phyloP scores from a whole-genome alignment of 2,329 filamentous ascomycete genomes.

The Aspergillus sp. region DNA sequence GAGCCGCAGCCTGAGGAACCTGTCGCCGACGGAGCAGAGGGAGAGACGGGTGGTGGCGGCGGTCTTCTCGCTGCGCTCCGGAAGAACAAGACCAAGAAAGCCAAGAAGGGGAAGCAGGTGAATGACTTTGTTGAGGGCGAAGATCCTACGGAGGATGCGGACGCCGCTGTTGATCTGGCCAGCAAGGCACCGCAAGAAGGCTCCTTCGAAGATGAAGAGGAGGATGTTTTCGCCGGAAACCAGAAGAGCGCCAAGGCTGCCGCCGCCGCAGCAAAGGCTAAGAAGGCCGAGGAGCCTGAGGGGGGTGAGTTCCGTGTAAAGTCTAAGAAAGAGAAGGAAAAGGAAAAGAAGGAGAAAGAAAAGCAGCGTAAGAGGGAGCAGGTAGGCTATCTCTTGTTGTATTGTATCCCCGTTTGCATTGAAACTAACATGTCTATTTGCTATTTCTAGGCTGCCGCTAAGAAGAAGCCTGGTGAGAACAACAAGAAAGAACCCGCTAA shows the following conservation, averaged over 20 bases:
- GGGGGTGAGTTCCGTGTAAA: conserved; percentile 62
- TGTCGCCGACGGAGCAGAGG: conserved; percentile 46
- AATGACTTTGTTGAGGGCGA: conserved; percentile 71
- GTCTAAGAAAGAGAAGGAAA: conserved; percentile 98
- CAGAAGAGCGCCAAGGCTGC: conserved; percentile 45
- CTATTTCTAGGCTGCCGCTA: conserved; percentile 66
- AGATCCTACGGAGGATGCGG: conserved; percentile 41
- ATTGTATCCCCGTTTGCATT: background rate
- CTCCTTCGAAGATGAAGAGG: conserved; percentile 59
- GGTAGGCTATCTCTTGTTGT: conserved; percentile 45
- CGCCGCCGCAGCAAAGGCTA: conserved; percentile 46
- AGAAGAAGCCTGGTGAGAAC: conserved; percentile 54
- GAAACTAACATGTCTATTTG: conserved; percentile 1
- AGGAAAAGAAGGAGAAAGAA: conserved; percentile 94
- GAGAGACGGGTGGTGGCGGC: conserved; percentile 52
- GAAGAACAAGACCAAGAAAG: conserved; percentile 79
- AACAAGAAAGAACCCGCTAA: conserved; percentile 11
- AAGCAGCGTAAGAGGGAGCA: conserved; percentile 99
- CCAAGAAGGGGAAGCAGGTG: conserved; percentile 73
- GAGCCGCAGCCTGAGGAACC: conserved; percentile 43
- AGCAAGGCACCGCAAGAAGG: conserved; percentile 75
- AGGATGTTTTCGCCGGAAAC: conserved; percentile 77
- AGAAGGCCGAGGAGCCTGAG: conserved; percentile 39
- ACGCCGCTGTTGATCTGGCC: conserved; percentile 40
- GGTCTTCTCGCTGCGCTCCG: conserved; percentile 73